These are phyloP conservation scores for Hexamita inflata DNA, from an alignment of 208 protist species.

Conservation along the genomic window DNA sequence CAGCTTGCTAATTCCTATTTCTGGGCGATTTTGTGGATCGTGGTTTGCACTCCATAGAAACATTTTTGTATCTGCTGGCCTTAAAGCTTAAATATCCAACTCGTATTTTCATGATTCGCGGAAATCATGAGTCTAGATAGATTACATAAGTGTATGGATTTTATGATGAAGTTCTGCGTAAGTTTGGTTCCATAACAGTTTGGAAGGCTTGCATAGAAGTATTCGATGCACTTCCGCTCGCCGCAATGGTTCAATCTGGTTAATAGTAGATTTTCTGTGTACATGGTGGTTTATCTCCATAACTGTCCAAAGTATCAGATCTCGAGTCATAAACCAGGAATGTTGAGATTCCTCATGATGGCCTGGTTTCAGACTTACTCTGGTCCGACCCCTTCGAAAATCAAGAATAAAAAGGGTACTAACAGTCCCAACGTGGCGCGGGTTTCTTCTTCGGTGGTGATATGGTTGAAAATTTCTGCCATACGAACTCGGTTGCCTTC, in stretches of 20 bases:
- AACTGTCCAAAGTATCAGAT: slow-evolving; percentile 15
- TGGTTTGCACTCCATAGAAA: slow-evolving; percentile 90
- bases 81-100: slow-evolving; percentile 75
- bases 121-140: slow-evolving; percentile 44
- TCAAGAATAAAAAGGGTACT: slow-evolving; percentile 78
- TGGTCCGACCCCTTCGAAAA: slow-evolving; percentile 56
- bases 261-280: slow-evolving; percentile 75
- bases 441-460: slow-evolving; percentile 95
- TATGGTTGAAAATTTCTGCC: slow-evolving; percentile 57
- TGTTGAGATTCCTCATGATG: slow-evolving; percentile 55
- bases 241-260: slow-evolving; percentile 75
- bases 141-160: slow-evolving; percentile 83
- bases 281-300: slow-evolving; percentile 32
- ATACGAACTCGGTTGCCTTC: slow-evolving; percentile 27
- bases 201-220: slow-evolving; percentile 98
- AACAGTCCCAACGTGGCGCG: slow-evolving; percentile 76
- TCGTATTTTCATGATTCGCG: slow-evolving; percentile 53
- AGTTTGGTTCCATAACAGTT: slow-evolving; percentile 95
- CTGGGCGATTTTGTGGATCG: slow-evolving; percentile 88
- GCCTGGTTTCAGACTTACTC: slow-evolving; percentile 56
- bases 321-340: neutral
- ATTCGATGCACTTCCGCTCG: slow-evolving; percentile 94
- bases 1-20: slow-evolving; percentile 82
- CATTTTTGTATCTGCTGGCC: slow-evolving; percentile 82
- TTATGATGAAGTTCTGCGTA: slow-evolving; percentile 95